phyloP scores from a whole-genome alignment of 345 rosid genomes.

The Adansonia digitata region DNA sequence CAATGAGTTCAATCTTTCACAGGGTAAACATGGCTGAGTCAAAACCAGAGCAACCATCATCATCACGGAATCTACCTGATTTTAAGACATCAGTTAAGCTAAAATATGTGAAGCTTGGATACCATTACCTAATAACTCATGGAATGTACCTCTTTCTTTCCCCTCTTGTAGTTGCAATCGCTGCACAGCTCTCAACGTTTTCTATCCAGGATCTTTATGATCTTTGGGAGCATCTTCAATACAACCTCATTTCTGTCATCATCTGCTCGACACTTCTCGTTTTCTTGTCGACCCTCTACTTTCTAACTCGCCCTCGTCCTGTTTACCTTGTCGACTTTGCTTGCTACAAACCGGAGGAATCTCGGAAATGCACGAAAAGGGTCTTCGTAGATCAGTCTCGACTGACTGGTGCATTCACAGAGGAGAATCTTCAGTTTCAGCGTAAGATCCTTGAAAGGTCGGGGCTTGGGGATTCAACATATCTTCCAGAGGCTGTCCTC shows the following conservation, averaged over 20 bases:
- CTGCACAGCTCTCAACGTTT: conserved; percentile 38
- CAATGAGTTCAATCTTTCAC: not conserved
- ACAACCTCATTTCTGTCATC: conserved; percentile 41
- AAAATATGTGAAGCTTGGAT: conserved; percentile 67
- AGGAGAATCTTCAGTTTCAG: conserved; percentile 39
- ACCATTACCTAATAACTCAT: conserved; percentile 62
- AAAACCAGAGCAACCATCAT: conserved; percentile 6
- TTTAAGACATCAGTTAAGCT: conserved; percentile 60
- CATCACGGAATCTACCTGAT: conserved; percentile 38
- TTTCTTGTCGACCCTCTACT: conserved; percentile 39
- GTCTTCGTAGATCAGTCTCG: conserved; percentile 34
- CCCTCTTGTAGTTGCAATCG: conserved; percentile 34
- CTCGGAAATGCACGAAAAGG: conserved; percentile 33
- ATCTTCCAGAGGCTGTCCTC: conserved; percentile 38
- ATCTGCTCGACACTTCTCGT: conserved; percentile 41
- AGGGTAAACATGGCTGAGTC: conserved; percentile 14
- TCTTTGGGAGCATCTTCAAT: conserved; percentile 51
- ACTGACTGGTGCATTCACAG: conserved; percentile 30
- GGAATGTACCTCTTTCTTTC: conserved; percentile 52
- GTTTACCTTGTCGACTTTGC: conserved; percentile 44
- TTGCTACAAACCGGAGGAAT: conserved; percentile 37
- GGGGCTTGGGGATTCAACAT: conserved; percentile 50
- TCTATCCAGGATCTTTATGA: conserved; percentile 33
- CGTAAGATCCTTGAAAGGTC: conserved; percentile 47
- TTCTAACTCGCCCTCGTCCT: conserved; percentile 38